Base-by-base conservation (phyloP, 1,284 basidiomycete genomes). In the Rhodotorula glutinis region DNA sequence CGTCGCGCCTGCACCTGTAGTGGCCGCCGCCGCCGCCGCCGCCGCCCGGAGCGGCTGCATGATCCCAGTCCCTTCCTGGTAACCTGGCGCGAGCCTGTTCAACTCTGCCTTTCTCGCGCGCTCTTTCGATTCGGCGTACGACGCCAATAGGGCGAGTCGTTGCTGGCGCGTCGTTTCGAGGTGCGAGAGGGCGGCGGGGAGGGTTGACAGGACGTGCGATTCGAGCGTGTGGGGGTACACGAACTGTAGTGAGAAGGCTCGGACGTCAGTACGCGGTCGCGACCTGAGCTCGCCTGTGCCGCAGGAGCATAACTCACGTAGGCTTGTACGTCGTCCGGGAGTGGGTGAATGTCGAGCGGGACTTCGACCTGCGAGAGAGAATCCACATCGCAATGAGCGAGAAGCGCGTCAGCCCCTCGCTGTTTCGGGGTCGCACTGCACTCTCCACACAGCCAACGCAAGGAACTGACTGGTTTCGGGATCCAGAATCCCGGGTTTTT, bases 211-310 rank as follows among this genome's bases (percentile, higher is more conserved):
- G 70, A 92, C 83, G 76, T 94, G 92, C 0, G 87, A 85, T 76
- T 96, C 92, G 60, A 96, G 84, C 0, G 91, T 89, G 81, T 91
- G 94, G 3, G 92, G 92, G 76, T 96, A 95, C 46, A 90, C 92
- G 75, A 95, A 95, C 92, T 96, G 76, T 23, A 40, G 29, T n/a
- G 61, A n/a, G n/a, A n/a, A n/a, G n/a, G n/a, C n/a, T n/a, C n/a
- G n/a, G n/a, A n/a, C n/a, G n/a, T n/a, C n/a, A n/a, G n/a, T n/a
- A n/a, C n/a, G n/a, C n/a, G n/a, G n/a, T n/a, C n/a, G n/a, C n/a
- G n/a, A n/a, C n/a, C n/a, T n/a, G n/a, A n/a, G n/a, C n/a, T n/a
- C n/a, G n/a, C n/a, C n/a, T n/a, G n/a, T n/a, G n/a, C n/a, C n/a
- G n/a, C n/a, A n/a, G n/a, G 40, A 11, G 41, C 44, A 13, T 33